These are phyloP conservation scores for Kwoniella dejecticola DNA, from an alignment of 768 basidiomycete genomes.

Conservation along the genomic window DNA sequence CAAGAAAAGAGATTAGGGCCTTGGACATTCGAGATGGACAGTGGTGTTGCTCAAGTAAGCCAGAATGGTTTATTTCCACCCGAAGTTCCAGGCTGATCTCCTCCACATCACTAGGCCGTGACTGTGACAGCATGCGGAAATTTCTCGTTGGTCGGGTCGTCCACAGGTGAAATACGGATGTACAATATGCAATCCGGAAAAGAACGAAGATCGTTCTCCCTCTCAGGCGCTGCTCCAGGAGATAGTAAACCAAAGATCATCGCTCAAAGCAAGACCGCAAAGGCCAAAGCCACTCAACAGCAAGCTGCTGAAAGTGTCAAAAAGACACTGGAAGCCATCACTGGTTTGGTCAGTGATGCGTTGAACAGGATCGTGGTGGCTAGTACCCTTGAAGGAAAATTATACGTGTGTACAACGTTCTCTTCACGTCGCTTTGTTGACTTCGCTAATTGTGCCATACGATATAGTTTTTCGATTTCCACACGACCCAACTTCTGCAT, in stretches of 20 bases:
- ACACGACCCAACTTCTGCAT: constrained; percentile 72
- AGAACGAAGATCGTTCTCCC: constrained; percentile 71
- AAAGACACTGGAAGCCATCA: constrained; percentile 65
- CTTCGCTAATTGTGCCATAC: neutral
- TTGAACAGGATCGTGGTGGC: constrained; percentile 80
- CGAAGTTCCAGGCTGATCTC: too few relatives aligned
- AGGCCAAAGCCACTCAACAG: constrained; percentile 21
- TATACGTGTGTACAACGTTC: constrained; percentile 82
- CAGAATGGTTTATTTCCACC: neutral
- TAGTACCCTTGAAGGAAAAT: constrained; percentile 80
- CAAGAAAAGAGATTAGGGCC: constrained; percentile 78
- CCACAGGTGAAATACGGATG: constrained; percentile 71
- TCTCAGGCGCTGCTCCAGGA: constrained; percentile 54
- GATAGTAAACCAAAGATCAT: constrained; percentile 47
- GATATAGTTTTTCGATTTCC: constrained; percentile 91
- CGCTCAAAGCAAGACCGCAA: constrained; percentile 34
- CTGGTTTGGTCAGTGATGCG: constrained; percentile 81
- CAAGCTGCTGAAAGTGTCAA: constrained; percentile 51
- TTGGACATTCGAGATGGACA: constrained; percentile 66
- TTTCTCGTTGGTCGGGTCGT: constrained; percentile 83
- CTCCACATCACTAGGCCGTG: constrained; percentile 59
- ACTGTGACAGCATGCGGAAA: constrained; percentile 94
- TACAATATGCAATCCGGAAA: constrained; percentile 98
- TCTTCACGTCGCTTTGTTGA: too few relatives aligned
- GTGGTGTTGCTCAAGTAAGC: constrained; percentile 72